Percentiles rank a stretch among this genome's conserved stretches.
phyloP scores from a whole-genome alignment of 148 eudicot species.

The Linanthus parryae region DNA sequence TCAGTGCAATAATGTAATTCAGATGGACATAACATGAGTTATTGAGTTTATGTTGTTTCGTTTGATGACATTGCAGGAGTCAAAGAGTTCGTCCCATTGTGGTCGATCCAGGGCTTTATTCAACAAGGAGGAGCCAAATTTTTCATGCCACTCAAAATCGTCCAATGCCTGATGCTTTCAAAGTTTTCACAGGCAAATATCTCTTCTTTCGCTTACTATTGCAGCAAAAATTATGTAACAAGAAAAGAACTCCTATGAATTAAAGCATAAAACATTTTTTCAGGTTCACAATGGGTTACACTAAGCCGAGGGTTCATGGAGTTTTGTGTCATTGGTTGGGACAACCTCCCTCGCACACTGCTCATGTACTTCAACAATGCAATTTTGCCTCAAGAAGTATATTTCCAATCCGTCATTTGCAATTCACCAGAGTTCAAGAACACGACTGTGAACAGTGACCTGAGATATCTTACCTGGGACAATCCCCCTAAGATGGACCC shows the following conservation, averaged over 20 bases:
- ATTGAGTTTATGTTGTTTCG: not conserved
- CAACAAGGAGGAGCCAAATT: constrained; percentile 73
- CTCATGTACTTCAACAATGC: constrained; percentile 78
- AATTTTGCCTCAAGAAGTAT: constrained; percentile 77
- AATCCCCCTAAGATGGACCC: constrained; percentile 96
- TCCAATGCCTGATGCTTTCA: constrained; percentile 72
- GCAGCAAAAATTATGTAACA: too few relatives aligned
- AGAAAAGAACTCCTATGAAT: constrained; percentile 1
- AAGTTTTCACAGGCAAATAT: constrained; percentile 68
- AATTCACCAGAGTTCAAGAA: constrained; percentile 76
- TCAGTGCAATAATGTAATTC: not conserved
- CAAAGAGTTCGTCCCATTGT: constrained; percentile 75
- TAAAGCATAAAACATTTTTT: constrained; percentile 4
- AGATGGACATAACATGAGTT: not conserved
- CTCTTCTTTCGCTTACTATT: too few relatives aligned
- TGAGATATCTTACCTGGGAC: constrained; percentile 94
- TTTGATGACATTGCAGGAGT: constrained; percentile 30
- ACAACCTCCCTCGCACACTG: constrained; percentile 86
- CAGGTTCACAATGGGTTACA: constrained; percentile 91
- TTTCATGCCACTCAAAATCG: constrained; percentile 80
- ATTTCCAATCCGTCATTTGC: constrained; percentile 84
- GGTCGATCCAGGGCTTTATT: constrained; percentile 86
- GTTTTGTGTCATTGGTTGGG: constrained; percentile 80
- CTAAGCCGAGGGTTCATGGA: constrained; percentile 76
- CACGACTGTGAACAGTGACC: constrained; percentile 70